These are phyloP conservation scores for Aspergillus olivimuriae DNA, from an alignment of 495 filamentous ascomycete genomes.

Conservation along the genomic window DNA sequence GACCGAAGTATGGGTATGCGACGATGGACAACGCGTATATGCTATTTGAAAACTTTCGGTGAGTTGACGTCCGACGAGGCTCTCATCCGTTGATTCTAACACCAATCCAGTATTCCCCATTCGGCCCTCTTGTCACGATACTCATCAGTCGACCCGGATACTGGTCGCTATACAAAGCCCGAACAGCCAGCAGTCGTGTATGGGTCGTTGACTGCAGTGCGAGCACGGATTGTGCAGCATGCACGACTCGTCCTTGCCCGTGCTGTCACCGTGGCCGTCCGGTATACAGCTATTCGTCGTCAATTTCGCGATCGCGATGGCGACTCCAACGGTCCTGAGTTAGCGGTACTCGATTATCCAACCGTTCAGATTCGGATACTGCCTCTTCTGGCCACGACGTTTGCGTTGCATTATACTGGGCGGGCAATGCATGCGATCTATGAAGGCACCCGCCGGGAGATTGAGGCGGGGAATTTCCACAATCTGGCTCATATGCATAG, in stretches of 20 bases:
- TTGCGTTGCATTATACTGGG: slow-evolving; percentile 44
- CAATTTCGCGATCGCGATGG: slow-evolving; percentile 44
- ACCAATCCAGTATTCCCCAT: slow-evolving; percentile 29
- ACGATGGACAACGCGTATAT: slow-evolving; percentile 47
- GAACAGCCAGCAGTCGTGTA: slow-evolving; percentile 39
- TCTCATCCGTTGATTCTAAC: too few relatives aligned
- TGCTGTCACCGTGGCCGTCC: slow-evolving; percentile 41
- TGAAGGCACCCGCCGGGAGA: slow-evolving; percentile 25
- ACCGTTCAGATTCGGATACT: slow-evolving; percentile 45
- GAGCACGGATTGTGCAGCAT: slow-evolving; percentile 42
- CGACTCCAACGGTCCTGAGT: slow-evolving; percentile 21
- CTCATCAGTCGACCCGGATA: slow-evolving; percentile 33
- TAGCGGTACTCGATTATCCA: slow-evolving; percentile 43
- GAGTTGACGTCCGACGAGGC: too few relatives aligned
- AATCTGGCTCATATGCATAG: slow-evolving; percentile 42
- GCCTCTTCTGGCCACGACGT: slow-evolving; percentile 40
- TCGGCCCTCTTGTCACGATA: slow-evolving; percentile 41
- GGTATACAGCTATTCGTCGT: slow-evolving; percentile 36
- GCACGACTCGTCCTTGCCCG: slow-evolving; percentile 40
- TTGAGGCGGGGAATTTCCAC: slow-evolving; percentile 35
- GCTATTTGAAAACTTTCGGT: slow-evolving; percentile 40
- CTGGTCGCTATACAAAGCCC: slow-evolving; percentile 32
- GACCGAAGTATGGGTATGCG: slow-evolving; percentile 42
- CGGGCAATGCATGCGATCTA: slow-evolving; percentile 35
- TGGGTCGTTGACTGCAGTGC: slow-evolving; percentile 39